Conservation (phyloP, 176 grass and related monocot species). For the Puccinellia tenuiflora region DNA sequence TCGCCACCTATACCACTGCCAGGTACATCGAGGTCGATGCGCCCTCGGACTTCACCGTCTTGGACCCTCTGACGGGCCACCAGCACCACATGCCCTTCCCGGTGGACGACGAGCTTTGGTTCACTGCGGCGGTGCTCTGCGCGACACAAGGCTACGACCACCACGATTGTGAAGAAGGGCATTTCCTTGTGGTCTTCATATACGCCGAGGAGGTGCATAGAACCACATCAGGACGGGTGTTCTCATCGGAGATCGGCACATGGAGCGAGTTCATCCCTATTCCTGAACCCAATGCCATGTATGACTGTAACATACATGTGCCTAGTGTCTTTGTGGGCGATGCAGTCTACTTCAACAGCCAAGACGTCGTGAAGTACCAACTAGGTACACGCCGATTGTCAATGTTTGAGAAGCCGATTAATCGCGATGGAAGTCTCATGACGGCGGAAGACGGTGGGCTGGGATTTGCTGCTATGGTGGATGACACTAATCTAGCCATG, state of each 20-base stretch:
- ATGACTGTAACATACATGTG: neutral
- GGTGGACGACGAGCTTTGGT: neutral
- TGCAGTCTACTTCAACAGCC: neutral
- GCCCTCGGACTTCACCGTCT: neutral
- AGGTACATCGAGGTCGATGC: no score
- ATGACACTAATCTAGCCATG: neutral
- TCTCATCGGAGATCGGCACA: neutral
- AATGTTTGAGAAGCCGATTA: neutral
- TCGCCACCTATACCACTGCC: no score
- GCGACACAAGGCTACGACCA: neutral
- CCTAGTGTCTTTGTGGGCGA: neutral
- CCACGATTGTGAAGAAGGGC: neutral
- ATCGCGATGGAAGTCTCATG: neutral
- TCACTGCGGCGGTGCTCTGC: neutral
- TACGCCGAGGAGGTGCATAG: neutral
- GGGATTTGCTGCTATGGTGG: neutral
- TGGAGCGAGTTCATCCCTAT: neutral
- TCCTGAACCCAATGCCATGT: no score
- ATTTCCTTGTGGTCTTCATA: neutral
- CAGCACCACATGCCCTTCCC: neutral
- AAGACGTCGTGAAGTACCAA: neutral
- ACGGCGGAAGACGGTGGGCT: neutral
- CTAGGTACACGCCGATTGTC: neutral
- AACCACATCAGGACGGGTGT: neutral
- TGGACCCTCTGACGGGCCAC: neutral